Evolutionary conservation across 345 rosid genomes (phyloP), one percentile per base, ranked within the genome.

Genomic region (Hibiscus syriacus): DNA sequence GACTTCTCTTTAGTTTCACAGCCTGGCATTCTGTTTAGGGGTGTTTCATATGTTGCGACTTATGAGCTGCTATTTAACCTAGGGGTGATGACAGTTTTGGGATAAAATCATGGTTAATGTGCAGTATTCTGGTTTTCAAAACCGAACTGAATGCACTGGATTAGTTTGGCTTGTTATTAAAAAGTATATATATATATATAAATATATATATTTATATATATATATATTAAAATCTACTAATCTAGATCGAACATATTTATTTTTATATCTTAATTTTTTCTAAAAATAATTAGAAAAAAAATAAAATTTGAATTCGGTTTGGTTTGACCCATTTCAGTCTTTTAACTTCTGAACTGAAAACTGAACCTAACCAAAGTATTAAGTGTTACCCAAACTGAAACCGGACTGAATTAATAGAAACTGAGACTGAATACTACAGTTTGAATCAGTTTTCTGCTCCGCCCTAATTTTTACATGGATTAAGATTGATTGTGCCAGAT

Each of bases 1-100:
- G 58, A 29, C n/a, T 46, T 64, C n/a, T 64, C n/a, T 46, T 64
- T 27, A 64, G 34, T 64, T 64, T 43, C 4, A 46, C 17, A 13
- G 14, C 23, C 49, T 36, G 16, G 34, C 30, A 38, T 36, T 54
- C 19, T 23, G 11, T 41, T 48, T 12, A 6, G 32, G n/a, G 39
- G 64, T 41, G 32, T 14, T 16, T 29, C 10, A 23, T 67, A 22
- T 56, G 16, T 20, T 52, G 27, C 41, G 26, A 36, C 50, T 36
- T 5, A 27, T 16, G 30, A 36, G 38, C 14, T 57, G 13, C 20
- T 50, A 2, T 56, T 17, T 49, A 17, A 49, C 25, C 54, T 49
- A 19, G 25, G 11, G 54, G 11, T 2, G 54, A 17, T 19, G 19
- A 49, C 25, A 0, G 23, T 49, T 49, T 19, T 19, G 2, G 54